Conservation (phyloP, 1,284 basidiomycete genomes). For the Ganoderma lucidum region DNA sequence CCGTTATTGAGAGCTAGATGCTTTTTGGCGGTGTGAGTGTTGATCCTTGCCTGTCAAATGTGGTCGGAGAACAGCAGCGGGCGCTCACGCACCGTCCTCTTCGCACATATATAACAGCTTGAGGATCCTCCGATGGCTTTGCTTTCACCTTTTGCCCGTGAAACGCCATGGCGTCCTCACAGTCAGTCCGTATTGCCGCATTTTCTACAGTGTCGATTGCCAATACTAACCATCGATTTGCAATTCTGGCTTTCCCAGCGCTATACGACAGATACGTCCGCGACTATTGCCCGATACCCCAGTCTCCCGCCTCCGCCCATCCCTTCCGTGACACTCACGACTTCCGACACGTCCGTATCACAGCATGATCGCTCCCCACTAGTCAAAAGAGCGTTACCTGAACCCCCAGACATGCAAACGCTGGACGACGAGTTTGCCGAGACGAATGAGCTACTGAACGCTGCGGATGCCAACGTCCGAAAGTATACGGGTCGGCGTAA, state of each 20-base stretch:
- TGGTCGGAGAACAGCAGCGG: neutral
- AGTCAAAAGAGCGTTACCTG: neutral
- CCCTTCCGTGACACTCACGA: neutral
- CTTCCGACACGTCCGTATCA: neutral
- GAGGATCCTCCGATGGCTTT: neutral
- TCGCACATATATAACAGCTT: neutral
- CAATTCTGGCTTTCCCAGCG: neutral
- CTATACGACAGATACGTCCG: neutral
- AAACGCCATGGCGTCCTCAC: neutral
- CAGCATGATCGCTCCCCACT: neutral
- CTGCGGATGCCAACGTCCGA: neutral
- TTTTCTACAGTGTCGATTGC: neutral
- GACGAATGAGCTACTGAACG: slow-evolving; percentile 4
- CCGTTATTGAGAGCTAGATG: neutral
- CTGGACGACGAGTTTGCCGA: neutral
- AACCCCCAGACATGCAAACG: neutral
- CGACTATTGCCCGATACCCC: neutral
- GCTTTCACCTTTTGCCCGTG: neutral
- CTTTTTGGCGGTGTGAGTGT: neutral
- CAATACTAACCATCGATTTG: neutral
- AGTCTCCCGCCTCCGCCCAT: neutral
- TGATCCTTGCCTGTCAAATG: neutral
- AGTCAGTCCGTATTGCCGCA: neutral
- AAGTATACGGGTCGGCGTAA: neutral
- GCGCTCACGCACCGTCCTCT: neutral